Evolutionary conservation across 1,284 basidiomycete genomes (phyloP).

Genomic region (Lignosus rhinocerotis): DNA sequence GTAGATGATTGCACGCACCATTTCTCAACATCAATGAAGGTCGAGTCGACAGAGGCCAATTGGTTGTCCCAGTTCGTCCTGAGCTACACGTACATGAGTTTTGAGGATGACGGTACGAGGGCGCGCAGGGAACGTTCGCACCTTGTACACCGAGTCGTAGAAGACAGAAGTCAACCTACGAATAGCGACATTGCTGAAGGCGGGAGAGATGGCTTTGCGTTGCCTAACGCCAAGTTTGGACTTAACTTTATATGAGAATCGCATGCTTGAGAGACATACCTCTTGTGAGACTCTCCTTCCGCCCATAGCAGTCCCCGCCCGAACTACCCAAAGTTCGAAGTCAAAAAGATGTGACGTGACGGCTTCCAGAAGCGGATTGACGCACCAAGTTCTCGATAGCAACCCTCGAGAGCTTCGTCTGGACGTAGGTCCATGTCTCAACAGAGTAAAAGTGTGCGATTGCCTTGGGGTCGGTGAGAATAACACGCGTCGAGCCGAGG

Average conservation of each 20-base stretch:
- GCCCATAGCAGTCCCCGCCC: constrained; percentile 51
- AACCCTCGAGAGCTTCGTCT: constrained; percentile 29
- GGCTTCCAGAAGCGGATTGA: not conserved
- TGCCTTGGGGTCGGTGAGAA: constrained; percentile 57
- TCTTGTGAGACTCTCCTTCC: constrained; percentile 52
- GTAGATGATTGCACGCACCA: constrained; percentile 9
- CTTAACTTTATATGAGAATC: not conserved
- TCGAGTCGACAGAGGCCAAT: constrained; percentile 39
- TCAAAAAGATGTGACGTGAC: not conserved
- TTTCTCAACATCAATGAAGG: constrained; percentile 53
- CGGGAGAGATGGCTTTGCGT: constrained; percentile 41
- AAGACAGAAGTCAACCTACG: constrained; percentile 38
- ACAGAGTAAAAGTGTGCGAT: constrained; percentile 50
- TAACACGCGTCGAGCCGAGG: constrained; percentile 42
- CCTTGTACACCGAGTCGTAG: constrained; percentile 52
- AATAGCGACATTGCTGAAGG: constrained; percentile 43
- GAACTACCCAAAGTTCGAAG: constrained; percentile 36
- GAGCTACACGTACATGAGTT: constrained; percentile 34
- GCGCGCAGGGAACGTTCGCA: constrained; percentile 16
- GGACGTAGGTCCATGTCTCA: constrained; percentile 51
- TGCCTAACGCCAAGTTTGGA: constrained; percentile 33
- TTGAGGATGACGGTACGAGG: no score
- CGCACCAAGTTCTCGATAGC: constrained; percentile 46
- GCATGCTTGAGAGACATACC: constrained; percentile 11
- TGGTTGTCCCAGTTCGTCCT: constrained; percentile 52